Base-by-base conservation (phyloP, 2,329 filamentous ascomycete genomes). In the Botrytis sinoallii region DNA sequence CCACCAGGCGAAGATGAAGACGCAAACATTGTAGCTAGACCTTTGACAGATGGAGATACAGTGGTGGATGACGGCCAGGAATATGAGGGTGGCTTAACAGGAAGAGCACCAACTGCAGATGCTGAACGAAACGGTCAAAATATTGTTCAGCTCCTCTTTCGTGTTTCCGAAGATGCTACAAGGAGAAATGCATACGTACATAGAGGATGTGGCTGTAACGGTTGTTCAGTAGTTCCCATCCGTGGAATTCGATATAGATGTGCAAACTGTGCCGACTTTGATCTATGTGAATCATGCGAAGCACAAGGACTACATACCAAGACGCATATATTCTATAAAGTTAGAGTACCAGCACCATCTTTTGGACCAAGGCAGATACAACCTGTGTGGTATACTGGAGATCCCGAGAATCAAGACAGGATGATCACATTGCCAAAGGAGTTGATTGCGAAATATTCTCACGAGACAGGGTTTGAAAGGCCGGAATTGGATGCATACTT, bases 261-360 rank as follows among this genome's bases (percentile, higher is more conserved):
- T 83, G 91, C 94, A 78, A 98, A 99, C 84, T 99, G 96, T 81
- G 90, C 93, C 77, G 95, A 99, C 83, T 98, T 94, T 81, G 96
- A 99, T 81, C 89, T 99, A 3, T 99, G 96, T 84, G 94, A 98
- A 81, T 91, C 91, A 12, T 99, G 96, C 83, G 95, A 99, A 83
- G 89, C 93, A 8, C 89, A 91, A 78, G 89, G 89, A 35, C 83
- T 91, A 2, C 80, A 81, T 73, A 95, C 97, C 81, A 97, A 95
- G 82, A 97, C 94, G 1, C 96, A 99, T 82, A 89, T 98, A 64
- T 98, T 99, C 83, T 97, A 97, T 86, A 98, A 98, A 82, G 93
- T 99, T 80, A 91, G 91, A 72, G 91, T 98, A 18, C 96, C 96
- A 1, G 92, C 94, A 1, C 94, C 95, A 0, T 92, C 94, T 44